A percentile compares a stretch with the other conserved stretches of the same genome.
phyloP scores from a whole-genome alignment of 257 asterid genomes.

The Penstemon barbatus region DNA sequence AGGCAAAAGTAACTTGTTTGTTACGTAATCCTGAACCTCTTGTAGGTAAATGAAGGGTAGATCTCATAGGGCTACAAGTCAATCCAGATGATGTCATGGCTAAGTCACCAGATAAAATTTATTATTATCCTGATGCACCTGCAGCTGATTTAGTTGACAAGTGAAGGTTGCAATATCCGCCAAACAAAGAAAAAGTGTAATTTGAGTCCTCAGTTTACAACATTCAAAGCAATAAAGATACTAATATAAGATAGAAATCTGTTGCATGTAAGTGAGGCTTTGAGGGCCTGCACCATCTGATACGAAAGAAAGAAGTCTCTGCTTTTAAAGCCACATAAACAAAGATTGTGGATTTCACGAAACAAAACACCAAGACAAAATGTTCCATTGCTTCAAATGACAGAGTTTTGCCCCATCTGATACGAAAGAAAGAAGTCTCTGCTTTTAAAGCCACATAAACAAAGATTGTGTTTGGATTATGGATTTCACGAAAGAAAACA shows the following conservation, averaged over 20 bases:
- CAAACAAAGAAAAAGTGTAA: neutral
- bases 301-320: neutral
- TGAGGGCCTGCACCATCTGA: neutral
- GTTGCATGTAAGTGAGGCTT: neutral
- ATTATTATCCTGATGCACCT: slow-evolving; percentile 28
- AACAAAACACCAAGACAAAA: too few species aligned
- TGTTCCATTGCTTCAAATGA: too few species aligned
- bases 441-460: neutral
- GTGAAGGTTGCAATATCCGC: slow-evolving; percentile 32
- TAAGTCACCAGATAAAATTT: slow-evolving; percentile 22
- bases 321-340: neutral
- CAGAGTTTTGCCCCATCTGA: neutral
- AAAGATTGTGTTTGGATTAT: neutral
- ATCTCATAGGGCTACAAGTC: slow-evolving; percentile 58
- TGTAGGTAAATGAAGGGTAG: slow-evolving; percentile 46
- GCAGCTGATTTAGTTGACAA: slow-evolving; percentile 23
- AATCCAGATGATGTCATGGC: slow-evolving; percentile 65
- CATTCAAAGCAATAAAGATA: neutral
- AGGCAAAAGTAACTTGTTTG: slow-evolving; percentile 38
- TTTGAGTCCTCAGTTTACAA: neutral
- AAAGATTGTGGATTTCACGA: neutral
- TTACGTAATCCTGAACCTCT: slow-evolving; percentile 40
- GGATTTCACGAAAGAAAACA: too few species aligned
- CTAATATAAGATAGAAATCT: neutral
- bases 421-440: neutral